Base-by-base conservation (phyloP, 2,329 filamentous ascomycete species). In the Chaetomiaceae sp. region DNA sequence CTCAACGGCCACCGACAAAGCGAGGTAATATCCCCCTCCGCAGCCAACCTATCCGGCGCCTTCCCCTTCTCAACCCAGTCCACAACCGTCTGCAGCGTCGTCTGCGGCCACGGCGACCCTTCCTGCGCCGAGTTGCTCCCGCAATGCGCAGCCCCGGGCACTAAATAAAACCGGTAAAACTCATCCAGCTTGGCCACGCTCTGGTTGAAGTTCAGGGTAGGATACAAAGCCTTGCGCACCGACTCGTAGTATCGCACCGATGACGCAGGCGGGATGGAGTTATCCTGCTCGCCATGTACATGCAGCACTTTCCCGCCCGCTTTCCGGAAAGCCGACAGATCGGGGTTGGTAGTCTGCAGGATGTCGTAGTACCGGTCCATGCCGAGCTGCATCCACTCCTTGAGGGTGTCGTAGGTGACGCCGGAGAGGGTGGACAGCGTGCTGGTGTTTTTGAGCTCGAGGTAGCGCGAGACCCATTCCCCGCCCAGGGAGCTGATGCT, bases 401-500 rank as follows among this genome's bases (percentile, higher is more conserved):
- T n/a, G 14, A 34, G 33, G 2, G 33, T 34, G 15, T 34, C 15
- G 33, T 34, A 34, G 3, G 14, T 34, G 15, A n/a, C 15, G 33
- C 33, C 33, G 12, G 6, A 9, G 8, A 34, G 33, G 11, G 6
- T 3, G 3, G 8, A n/a, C 14, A 34, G 33, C 8, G 6, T n/a
- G 15, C 12, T n/a, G 3, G 12, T 12, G 33, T 34, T n/a, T 2
- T n/a, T 3, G 8, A 34, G 33, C 33, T 34, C 8, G 5, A 31
- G 4, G 27, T 6, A 31, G 4, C 27, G 27, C 5, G 39, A n/a
- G 22, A 42, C 39, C 4, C n/a, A 55, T 23, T 51, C 47, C 36
- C 47, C 53, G 34, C 53, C 53, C 9, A 44, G 27, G 1, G 36
- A 29, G 14, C 8, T 19, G 27, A 55, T 48, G 37, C 20, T 43